Evolutionary conservation across 139 green algal species (phyloP).

Genomic region (Coelastrella sp.): DNA sequence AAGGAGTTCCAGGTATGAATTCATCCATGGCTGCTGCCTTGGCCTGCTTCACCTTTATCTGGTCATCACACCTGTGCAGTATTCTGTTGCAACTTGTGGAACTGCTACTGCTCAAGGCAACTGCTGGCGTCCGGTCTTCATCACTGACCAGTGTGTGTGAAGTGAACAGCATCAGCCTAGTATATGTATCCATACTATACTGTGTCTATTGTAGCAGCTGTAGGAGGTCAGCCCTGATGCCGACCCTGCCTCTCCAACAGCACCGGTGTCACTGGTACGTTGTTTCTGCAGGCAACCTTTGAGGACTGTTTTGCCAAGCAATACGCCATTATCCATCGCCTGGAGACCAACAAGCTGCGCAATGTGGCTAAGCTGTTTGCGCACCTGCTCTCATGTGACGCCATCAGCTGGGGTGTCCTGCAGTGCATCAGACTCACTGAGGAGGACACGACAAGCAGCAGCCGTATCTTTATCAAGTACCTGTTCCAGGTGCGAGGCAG

Average conservation of each 20-base stretch:
- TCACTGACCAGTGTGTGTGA: too few species aligned
- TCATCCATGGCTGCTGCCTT: neutral
- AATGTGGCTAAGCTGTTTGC: conserved; percentile 98
- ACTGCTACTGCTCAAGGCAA: neutral
- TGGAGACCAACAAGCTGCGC: conserved; percentile 99
- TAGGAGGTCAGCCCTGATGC: too few species aligned
- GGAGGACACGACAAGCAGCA: conserved; percentile 97
- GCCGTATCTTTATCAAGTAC: conserved; percentile 99
- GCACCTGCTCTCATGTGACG: conserved; percentile 91
- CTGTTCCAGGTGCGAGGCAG: conserved; percentile 85
- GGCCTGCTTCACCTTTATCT: neutral
- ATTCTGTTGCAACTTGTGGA: neutral
- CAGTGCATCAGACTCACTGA: conserved; percentile 92
- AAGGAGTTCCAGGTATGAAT: conserved; percentile 73
- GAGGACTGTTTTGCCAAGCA: conserved; percentile 93
- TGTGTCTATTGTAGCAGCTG: too few species aligned
- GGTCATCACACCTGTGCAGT: neutral
- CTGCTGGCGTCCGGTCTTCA: too few species aligned
- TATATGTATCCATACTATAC: too few species aligned
- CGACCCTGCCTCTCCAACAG: too few species aligned
- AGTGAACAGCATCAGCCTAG: too few species aligned
- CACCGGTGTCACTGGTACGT: too few species aligned
- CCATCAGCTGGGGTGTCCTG: conserved; percentile 92
- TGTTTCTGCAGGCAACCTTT: conserved; percentile 72
- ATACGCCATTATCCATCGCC: conserved; percentile 95